Evolutionary conservation across 495 filamentous ascomycete species (phyloP).

Genomic region (Penicillium roqueforti): DNA sequence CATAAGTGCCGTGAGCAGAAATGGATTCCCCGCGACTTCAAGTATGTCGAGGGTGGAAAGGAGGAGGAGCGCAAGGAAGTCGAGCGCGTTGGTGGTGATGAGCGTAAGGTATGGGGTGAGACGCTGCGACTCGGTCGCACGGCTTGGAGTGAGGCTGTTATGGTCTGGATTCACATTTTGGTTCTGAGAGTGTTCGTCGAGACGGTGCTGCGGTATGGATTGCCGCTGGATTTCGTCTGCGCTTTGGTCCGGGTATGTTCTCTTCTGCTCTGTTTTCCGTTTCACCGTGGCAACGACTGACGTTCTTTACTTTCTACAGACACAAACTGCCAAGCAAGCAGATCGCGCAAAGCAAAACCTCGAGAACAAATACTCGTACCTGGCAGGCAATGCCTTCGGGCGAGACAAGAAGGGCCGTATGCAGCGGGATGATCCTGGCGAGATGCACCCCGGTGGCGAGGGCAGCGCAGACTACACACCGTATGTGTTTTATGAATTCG

Average conservation of each 20-base stretch:
- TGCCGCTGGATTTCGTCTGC: conserved; percentile 83
- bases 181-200: conserved; percentile 93
- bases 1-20: conserved; percentile 85
- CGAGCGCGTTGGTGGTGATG: conserved; percentile 70
- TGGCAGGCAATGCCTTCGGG: conserved; percentile 92
- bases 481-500: conserved; percentile 96
- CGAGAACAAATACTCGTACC: conserved; percentile 84
- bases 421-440: conserved; percentile 81
- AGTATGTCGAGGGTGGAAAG: conserved; percentile 81
- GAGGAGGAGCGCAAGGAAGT: conserved; percentile 85
- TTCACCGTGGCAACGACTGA: conserved; percentile 1
- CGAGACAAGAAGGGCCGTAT: conserved; percentile 90
- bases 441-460: conserved; percentile 74
- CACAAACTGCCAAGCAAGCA: conserved; percentile 65
- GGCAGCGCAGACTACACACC: conserved; percentile 80
- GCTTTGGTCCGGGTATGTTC: conserved; percentile 73
- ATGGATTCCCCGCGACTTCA: conserved; percentile 92
- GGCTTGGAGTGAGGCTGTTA: conserved; percentile 88
- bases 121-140: conserved; percentile 80
- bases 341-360: conserved; percentile 77
- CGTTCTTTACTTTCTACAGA: conserved; percentile 46
- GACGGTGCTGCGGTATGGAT: conserved; percentile 88
- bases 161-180: conserved; percentile 91
- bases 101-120: conserved; percentile 84
- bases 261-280: neutral